Evolutionary conservation across 139 green algal species (phyloP).

Genomic region (Micromonas pusilla): DNA sequence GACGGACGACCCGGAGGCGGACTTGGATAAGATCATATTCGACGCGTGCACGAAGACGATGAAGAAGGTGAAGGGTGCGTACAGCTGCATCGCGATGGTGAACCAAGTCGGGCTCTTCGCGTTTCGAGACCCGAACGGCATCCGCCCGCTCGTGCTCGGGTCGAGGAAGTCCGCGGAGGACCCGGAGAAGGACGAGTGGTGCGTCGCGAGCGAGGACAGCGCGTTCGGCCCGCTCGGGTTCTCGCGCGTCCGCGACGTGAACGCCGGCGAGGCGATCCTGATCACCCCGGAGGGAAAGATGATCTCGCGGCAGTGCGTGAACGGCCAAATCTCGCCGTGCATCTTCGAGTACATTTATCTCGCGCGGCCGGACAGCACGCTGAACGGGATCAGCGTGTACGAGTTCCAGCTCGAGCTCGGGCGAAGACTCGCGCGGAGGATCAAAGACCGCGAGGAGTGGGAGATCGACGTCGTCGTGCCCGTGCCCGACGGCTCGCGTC

Average conservation of each 20-base stretch:
- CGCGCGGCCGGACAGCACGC: constrained; percentile 68
- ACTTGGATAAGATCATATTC: constrained; percentile 18
- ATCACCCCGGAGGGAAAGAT: constrained; percentile 75
- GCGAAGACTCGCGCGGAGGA: constrained; percentile 62
- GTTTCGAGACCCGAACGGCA: constrained; percentile 92
- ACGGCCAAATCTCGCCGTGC: constrained; percentile 65
- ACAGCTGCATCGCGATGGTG: constrained; percentile 83
- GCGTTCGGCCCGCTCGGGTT: constrained; percentile 97
- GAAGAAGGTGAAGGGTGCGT: constrained; percentile 76
- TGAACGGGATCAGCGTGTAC: constrained; percentile 96
- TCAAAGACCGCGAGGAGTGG: constrained; percentile 60
- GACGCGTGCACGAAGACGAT: constrained; percentile 27
- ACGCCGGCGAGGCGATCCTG: constrained; percentile 90
- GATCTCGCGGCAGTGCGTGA: constrained; percentile 50
- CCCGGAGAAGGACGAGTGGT: constrained; percentile 67
- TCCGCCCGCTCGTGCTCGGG: constrained; percentile 85
- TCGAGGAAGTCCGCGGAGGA: constrained; percentile 35
- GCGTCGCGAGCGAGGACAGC: constrained; percentile 91
- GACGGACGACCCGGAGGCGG: not conserved
- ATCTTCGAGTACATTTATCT: constrained; percentile 99
- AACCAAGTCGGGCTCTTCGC: constrained; percentile 89
- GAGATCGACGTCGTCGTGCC: constrained; percentile 90
- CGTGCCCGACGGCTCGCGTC: constrained; percentile 82
- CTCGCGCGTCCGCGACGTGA: constrained; percentile 72
- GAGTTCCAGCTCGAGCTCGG: constrained; percentile 86